Base-by-base conservation (phyloP, 257 asterid genomes). In the Striga asiatica region DNA sequence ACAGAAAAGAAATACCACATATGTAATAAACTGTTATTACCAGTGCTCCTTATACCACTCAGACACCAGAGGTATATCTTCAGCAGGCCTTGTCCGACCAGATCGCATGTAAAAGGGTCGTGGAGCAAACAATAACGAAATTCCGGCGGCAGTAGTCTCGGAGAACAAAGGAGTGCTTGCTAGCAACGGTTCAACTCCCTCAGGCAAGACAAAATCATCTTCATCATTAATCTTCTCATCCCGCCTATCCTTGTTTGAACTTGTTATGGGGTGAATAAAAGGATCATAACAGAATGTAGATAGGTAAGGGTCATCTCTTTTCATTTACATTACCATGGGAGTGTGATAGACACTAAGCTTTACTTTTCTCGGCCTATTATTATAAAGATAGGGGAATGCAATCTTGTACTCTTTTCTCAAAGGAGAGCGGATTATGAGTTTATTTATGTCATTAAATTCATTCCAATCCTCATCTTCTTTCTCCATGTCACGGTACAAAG, bases 1-100 rank as follows among this genome's bases (percentile, higher is more conserved):
- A 54, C 1, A 2, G 35, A 46, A 51, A 39, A 3, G 3, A 17
- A 59, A 27, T n/a, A 19, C 43, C 11, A 42, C n/a, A 53, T 32
- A 18, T 52, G 19, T 19, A 17, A 29, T 8, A 32, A 66, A 18
- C 50, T 27, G 53, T 56, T 9, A 80, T 52, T 71, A 89, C 98
- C 98, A 92, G 78, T 92, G 99, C 63, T 92, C 99, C 86, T 92
- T 92, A 57, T 56, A 92, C 99, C 99, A 92, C 76, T 92, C 99
- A 27, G 99, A 88, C 22, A 92, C 99, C 21, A 92, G 95, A 34
- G 99, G 99, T 67, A 92, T 92, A 65, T 84, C 99, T 70, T 92
- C 99, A 56, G 99, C 99, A 50, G 97, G 94, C 49, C 99, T 75
- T 81, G 74, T 92, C 66, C 97, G 87, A 61, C 99, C 99, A 71